These are phyloP conservation scores for Penicillium sp. DNA, from an alignment of 2,329 filamentous ascomycete species.

Conservation along the genomic window DNA sequence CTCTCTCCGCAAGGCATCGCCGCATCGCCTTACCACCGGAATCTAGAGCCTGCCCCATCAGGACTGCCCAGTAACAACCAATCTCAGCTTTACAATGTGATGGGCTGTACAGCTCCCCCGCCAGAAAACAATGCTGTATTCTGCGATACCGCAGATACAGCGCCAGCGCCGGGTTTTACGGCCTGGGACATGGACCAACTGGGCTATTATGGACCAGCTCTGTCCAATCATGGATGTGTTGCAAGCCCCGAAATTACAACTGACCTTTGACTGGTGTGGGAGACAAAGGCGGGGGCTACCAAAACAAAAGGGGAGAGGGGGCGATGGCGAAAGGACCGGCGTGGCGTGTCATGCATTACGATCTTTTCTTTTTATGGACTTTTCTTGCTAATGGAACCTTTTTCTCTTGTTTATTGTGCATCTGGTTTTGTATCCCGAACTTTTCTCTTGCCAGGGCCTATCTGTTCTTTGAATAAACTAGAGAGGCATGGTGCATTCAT, in stretches of 20 bases:
- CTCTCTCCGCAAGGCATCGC: not conserved
- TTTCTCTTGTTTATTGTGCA: slow-evolving; percentile 6
- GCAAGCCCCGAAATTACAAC: slow-evolving; percentile 19
- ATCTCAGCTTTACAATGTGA: slow-evolving; percentile 25
- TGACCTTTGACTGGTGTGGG: slow-evolving; percentile 25
- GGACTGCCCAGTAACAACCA: not conserved
- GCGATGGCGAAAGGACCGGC: not conserved
- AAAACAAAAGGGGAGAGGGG: slow-evolving; percentile 8
- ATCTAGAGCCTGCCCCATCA: not conserved
- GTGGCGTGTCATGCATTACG: slow-evolving; percentile 1
- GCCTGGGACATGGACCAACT: slow-evolving; percentile 22
- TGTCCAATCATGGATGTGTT: slow-evolving; percentile 20
- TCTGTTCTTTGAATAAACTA: slow-evolving; percentile 16
- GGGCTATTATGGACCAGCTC: slow-evolving; percentile 20
- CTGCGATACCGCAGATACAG: slow-evolving; percentile 31
- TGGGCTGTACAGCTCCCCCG: slow-evolving; percentile 33
- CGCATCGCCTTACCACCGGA: not conserved
- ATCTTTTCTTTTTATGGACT: slow-evolving; percentile 1
- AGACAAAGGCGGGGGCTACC: not conserved
- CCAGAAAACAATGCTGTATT: slow-evolving; percentile 31
- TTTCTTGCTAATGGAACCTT: not conserved
- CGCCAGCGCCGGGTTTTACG: slow-evolving; percentile 13
- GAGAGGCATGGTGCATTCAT: slow-evolving; percentile 12
- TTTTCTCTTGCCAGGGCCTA: slow-evolving; percentile 1
- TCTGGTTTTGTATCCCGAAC: slow-evolving; percentile 5